Evolutionary conservation across 805 yeast genomes (phyloP).

Genomic region (Danielia reshetovae): DNA sequence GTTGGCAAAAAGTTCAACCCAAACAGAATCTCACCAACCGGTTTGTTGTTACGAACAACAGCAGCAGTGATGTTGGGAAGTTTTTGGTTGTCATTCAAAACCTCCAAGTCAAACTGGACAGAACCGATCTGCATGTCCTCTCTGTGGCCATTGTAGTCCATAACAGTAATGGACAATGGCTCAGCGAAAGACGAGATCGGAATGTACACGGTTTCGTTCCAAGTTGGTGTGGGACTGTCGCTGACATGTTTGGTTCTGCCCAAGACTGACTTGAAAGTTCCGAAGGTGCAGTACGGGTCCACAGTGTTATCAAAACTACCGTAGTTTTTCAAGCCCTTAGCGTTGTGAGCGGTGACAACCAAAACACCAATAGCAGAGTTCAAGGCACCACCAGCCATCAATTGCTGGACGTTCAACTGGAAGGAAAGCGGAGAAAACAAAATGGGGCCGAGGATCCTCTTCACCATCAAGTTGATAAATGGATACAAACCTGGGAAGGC

Average conservation of each 20-base stretch:
- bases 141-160: constrained; percentile 71
- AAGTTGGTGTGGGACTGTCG: constrained; percentile 69
- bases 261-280: constrained; percentile 52
- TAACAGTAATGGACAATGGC: constrained; percentile 67
- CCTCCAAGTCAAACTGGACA: constrained; percentile 67
- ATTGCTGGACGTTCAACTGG: constrained; percentile 88
- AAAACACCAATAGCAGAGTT: constrained; percentile 86
- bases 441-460: constrained; percentile 85
- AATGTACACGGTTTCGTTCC: constrained; percentile 76
- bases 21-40: constrained; percentile 69
- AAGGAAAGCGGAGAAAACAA: constrained; percentile 86
- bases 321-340: constrained; percentile 65
- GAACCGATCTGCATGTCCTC: constrained; percentile 81
- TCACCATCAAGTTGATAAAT: constrained; percentile 79
- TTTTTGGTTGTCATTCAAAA: constrained; percentile 50
- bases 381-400: constrained; percentile 75
- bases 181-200: constrained; percentile 75
- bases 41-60: constrained; percentile 76
- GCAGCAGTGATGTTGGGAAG: constrained; percentile 49
- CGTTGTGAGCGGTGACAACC: constrained; percentile 62
- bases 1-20: constrained; percentile 78
- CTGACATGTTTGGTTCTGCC: constrained; percentile 67
- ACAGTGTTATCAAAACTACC: constrained; percentile 71
- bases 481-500: constrained; percentile 83
- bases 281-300: constrained; percentile 84